Evolutionary conservation across 176 grass and related monocot species (phyloP).

Genomic region (Saccharum spontaneum): DNA sequence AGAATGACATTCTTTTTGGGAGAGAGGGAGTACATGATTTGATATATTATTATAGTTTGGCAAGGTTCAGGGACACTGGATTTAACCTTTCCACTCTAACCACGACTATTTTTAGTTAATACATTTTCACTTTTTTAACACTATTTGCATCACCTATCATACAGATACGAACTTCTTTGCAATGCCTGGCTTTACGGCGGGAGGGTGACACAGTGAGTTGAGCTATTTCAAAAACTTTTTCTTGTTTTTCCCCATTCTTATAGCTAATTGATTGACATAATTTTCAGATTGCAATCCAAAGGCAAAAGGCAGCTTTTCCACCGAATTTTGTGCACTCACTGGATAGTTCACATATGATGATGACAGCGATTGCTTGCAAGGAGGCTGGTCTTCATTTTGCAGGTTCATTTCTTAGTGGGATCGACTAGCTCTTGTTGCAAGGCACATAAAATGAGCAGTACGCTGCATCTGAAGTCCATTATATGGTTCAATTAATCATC

Average conservation of each 20-base stretch:
- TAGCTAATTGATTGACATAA: conserved; percentile 29
- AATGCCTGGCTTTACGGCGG: conserved; percentile 61
- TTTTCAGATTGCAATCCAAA: conserved; percentile 69
- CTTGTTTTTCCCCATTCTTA: neutral
- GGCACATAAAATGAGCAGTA: conserved; percentile 11
- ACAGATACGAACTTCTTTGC: conserved; percentile 82
- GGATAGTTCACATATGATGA: conserved; percentile 99
- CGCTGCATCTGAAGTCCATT: neutral
- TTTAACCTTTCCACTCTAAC: neutral
- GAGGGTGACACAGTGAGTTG: conserved; percentile 67
- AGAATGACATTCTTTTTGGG: neutral
- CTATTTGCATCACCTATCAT: conserved; percentile 13
- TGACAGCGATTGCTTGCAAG: conserved; percentile 93
- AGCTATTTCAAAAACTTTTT: neutral
- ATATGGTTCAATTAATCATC: neutral
- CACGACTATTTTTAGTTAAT: neutral
- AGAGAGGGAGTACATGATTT: neutral
- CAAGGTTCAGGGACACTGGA: neutral
- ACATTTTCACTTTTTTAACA: conserved; percentile 15
- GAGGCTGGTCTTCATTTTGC: conserved; percentile 86
- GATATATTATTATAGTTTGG: neutral
- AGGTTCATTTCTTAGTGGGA: conserved; percentile 41
- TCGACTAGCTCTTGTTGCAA: conserved; percentile 1
- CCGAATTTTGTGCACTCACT: conserved; percentile 98
- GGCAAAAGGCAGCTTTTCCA: conserved; percentile 87